Evolutionary conservation across 805 yeast genomes (phyloP), one percentile per base, ranked within the genome.

Genomic region (Candida stauntonica): DNA sequence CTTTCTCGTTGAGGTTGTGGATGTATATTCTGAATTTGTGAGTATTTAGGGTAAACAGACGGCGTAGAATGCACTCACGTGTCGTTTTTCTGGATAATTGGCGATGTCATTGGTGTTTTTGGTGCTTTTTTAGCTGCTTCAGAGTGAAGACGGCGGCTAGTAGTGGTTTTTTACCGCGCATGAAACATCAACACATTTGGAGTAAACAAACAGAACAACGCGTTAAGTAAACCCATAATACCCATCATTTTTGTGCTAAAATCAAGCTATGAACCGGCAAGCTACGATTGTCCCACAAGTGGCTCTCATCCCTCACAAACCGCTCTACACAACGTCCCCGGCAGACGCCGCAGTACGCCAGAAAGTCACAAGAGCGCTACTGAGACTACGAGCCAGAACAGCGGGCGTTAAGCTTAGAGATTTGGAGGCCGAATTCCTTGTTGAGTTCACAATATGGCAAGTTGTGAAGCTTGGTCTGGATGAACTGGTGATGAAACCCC

Each of bases 1-100:
- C 72, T 41, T 75, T 77, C 51, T 86, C 95, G 53, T 85, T 81
- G 44, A 86, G 60, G 50, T 85, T 85, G 48, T 83, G 70, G 27
- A 87, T 57, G 55, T 87, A 86, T 1, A 55, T 43, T 1, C 57
- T 54, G 35, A 1, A 13, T 5, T 19, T 46, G 41, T 44, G 45
- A 46, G 41, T 11, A 21, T 11, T 11, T 8, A 21, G 24, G 9
- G 24, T 11, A 21, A 11, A 21, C 9, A 21, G 24, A 21, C 7
- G 11, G 24, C 7, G 24, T 7, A 21, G 24, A 21, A 11, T 11
- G 9, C 7, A 21, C 24, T 21, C 24, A 21, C 24, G 24, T 21
- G 11, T 21, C 24, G 24, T 21, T 21, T 8, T 21, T 8, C 24
- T 21, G 24, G 11, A 21, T 8, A 7, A 8, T 7, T 21, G 24